phyloP scores from a whole-genome alignment of 257 asterid species.

The Galeopsis tetrahit region DNA sequence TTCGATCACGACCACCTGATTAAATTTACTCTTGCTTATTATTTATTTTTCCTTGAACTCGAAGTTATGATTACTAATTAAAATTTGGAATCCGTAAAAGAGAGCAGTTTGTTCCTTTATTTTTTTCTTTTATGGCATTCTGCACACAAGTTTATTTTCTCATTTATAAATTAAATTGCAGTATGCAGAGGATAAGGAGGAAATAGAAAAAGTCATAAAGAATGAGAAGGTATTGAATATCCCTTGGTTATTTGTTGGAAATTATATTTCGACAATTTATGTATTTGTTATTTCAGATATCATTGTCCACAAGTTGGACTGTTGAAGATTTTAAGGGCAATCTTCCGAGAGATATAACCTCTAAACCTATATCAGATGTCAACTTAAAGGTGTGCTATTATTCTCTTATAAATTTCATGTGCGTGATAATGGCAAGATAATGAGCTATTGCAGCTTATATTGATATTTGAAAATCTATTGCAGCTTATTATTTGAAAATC shows the following conservation, averaged over 20 bases:
- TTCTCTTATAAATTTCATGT: constrained; percentile 25
- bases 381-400: constrained; percentile 64
- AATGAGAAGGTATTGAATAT: constrained; percentile 57
- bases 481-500: too few species aligned
- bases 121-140: constrained; percentile 2
- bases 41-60: neutral
- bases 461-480: too few species aligned
- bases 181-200: constrained; percentile 87
- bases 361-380: constrained; percentile 57
- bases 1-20: neutral
- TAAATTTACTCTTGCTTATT: neutral
- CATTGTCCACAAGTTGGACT: constrained; percentile 65
- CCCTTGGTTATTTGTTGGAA: constrained; percentile 33
- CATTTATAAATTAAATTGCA: constrained; percentile 47
- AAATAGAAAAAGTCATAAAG: constrained; percentile 68
- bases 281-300: constrained; percentile 46
- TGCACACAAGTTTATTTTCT: constrained; percentile 3
- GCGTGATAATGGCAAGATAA: constrained; percentile 13
- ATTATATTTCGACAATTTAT: constrained; percentile 18
- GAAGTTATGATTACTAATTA: constrained; percentile 5
- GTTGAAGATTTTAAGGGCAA: constrained; percentile 73
- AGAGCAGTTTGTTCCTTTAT: neutral
- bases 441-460: too few species aligned
- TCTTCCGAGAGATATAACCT: constrained; percentile 48
- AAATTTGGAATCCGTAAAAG: constrained; percentile 14